A percentile compares a stretch with the other conserved stretches of the same genome.
Conservation (phyloP, 1,284 basidiomycete genomes). For the Takashimella tepidaria region DNA sequence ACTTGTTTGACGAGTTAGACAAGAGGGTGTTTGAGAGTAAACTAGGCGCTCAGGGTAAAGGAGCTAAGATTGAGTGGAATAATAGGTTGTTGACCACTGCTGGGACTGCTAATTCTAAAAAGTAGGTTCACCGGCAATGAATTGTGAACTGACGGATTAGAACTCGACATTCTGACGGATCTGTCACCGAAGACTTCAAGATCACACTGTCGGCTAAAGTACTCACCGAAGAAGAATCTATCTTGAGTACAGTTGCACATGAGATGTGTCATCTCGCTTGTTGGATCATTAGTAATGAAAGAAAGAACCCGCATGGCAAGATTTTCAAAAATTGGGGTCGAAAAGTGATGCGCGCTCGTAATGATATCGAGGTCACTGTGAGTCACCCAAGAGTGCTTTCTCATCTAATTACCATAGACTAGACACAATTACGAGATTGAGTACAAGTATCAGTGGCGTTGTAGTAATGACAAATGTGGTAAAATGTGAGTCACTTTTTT, state of each 20-base stretch:
- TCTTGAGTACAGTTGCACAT: conserved; percentile 43
- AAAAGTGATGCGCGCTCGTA: conserved; percentile 39
- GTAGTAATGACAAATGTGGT: conserved; percentile 29
- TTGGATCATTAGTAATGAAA: conserved; percentile 41
- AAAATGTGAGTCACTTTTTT: conserved; percentile 38
- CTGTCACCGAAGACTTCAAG: conserved; percentile 6
- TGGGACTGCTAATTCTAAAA: conserved; percentile 31
- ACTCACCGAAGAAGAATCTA: conserved; percentile 24
- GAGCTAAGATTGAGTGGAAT: conserved; percentile 37
- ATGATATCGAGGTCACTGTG: conserved; percentile 43
- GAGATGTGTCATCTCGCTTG: conserved; percentile 48
- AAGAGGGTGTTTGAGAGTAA: conserved; percentile 33
- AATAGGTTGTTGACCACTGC: conserved; percentile 42
- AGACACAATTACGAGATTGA: conserved; percentile 43
- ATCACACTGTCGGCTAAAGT: conserved; percentile 39
- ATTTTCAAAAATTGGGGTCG: conserved; percentile 45
- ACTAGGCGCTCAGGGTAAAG: conserved; percentile 22
- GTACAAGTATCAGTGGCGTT: conserved; percentile 46
- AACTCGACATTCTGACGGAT: conserved; percentile 10
- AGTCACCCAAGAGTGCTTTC: conserved; percentile 8
- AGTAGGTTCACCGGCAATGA: conserved; percentile 14
- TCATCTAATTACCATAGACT: conserved; percentile 22
- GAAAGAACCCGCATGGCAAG: conserved; percentile 43
- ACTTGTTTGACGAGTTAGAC: conserved; percentile 41
- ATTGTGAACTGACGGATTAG: neutral